Evolutionary conservation across 176 grass and related monocot species (phyloP), one percentile per base, ranked within the genome.

Genomic region (Tillandsia leiboldiana): DNA sequence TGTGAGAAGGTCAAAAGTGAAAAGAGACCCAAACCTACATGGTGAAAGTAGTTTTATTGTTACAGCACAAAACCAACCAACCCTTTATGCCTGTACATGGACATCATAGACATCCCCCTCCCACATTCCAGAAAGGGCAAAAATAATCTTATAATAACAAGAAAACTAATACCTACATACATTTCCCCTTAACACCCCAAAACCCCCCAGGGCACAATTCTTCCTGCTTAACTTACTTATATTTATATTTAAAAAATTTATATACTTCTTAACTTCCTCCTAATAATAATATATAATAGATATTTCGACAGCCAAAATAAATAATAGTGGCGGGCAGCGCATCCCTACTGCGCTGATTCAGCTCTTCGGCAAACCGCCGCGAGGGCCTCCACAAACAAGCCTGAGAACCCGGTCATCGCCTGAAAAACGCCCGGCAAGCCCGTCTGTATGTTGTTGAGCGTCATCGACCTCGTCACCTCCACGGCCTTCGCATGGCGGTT

Each of bases 371-470:
- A 99, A 68, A 99, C 95, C 13, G 68, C 73, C 63, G 93, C 90
- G 2, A 99, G 75, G 6, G 74, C 77, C 56, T 90, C 90, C 0
- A 90, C 90, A 22, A 94, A 88, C 59, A 88, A 83, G 70, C 74
- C 84, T 26, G 95, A 99, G 77, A 99, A 99, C 22, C 84, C 87
- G 12, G 84, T 82, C 54, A 99, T 85, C 26, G 95, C 95, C 59
- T 93, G 95, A 77, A 99, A 99, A 70, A 99, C 91, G 23, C 95
- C 95, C 0, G 95, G 95, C 48, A 99, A 75, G 65, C 95, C 95
- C 52, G 95, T 99, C 73, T 99, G 95, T 74, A 99, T 93, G 74
- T 94, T 99, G 79, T 99, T 93, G 66, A 99, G 67, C 0, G 95
- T 99, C 95, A 99, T 90, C 12, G 90, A 93, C 1, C 90, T 69